These are phyloP conservation scores for Fagus sylvatica DNA, from an alignment of 306 rosid genomes.

Conservation along the genomic window DNA sequence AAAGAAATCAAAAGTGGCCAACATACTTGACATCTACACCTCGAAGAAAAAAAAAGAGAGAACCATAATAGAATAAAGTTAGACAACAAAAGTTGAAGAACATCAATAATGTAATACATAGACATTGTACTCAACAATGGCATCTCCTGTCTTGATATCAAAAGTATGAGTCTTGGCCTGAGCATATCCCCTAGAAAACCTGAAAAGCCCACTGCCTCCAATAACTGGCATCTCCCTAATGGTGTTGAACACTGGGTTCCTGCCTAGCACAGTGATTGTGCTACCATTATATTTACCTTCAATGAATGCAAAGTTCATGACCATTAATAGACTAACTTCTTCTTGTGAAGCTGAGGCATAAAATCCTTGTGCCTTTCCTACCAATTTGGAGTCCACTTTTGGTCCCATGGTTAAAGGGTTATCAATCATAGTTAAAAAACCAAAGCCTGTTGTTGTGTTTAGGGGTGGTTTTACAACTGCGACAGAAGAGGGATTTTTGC, in stretches of 20 bases:
- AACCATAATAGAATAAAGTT: too few relatives aligned
- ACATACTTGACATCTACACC: not conserved
- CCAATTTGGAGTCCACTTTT: slow-evolving; percentile 29
- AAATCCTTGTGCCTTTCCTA: slow-evolving; percentile 57
- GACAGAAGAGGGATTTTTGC: slow-evolving; percentile 1
- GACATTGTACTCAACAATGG: slow-evolving; percentile 57
- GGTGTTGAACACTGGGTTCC: slow-evolving; percentile 46
- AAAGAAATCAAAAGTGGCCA: not conserved
- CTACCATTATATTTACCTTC: slow-evolving; percentile 79
- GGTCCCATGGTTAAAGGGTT: slow-evolving; percentile 36
- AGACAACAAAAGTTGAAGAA: not conserved
- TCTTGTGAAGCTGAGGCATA: slow-evolving; percentile 50
- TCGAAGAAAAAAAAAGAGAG: not conserved
- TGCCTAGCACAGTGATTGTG: slow-evolving; percentile 59
- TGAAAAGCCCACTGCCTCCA: slow-evolving; percentile 77
- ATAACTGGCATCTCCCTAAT: slow-evolving; percentile 80
- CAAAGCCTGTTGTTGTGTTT: slow-evolving; percentile 34
- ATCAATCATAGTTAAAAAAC: slow-evolving; percentile 16
- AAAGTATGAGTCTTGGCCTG: slow-evolving; percentile 40
- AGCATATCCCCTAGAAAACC: slow-evolving; percentile 73
- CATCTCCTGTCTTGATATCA: slow-evolving; percentile 33
- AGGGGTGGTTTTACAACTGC: slow-evolving; percentile 17
- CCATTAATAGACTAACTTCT: slow-evolving; percentile 52
- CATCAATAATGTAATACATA: slow-evolving; percentile 46
- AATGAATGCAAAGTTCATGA: slow-evolving; percentile 57